Evolutionary conservation across 345 rosid species (phyloP), one percentile per base, ranked within the genome.

Genomic region (Sisymbrium altissimum): DNA sequence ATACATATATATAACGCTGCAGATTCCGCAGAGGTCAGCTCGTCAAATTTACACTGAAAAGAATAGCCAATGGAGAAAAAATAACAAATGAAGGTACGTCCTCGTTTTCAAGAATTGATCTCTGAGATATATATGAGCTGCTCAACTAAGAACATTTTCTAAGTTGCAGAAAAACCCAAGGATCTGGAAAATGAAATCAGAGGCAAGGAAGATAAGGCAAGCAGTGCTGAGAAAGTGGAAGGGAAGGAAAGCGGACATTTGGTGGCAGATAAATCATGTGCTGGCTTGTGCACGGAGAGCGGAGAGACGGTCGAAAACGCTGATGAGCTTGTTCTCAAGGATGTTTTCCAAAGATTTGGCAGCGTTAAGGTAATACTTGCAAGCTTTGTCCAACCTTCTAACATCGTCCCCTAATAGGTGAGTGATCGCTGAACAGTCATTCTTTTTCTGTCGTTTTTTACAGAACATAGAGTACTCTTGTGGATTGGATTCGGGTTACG

Each of bases 21-120:
- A 82, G 87, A 50, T 84, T 80, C 64, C 72, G 52, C 5, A 81
- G 70, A 78, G 89, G 83, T 33, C 71, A 82, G 43, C 25, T 82
- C 57, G 78, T 82, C 67, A 83, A 84, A 36, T 80, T 86, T 61
- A 52, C 78, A 33, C 66, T 82, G 49, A 81, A 81, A 73, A 71
- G 39, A 35, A 54, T 52, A 19, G 63, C 71, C 66, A 30, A 40
- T 50, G 83, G 55, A 46, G 66, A 3, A 54, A 46, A 64, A 2
- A 58, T 15, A 36, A 66, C 44, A 11, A 64, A 65, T 12, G 68
- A 73, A 43, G 75, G 48, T 66, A 38, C 21, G 14, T 39, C 46
- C 40, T 71, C 29, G 49, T 32, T 19, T 68, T 68, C 27, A 17
- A 25, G 52, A 65, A n/a, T 49, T 58, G 7, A 23, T 52, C 52